Evolutionary conservation across 192 early-diverging fungal genomes (phyloP).

Genomic region (Diversispora eburnea): DNA sequence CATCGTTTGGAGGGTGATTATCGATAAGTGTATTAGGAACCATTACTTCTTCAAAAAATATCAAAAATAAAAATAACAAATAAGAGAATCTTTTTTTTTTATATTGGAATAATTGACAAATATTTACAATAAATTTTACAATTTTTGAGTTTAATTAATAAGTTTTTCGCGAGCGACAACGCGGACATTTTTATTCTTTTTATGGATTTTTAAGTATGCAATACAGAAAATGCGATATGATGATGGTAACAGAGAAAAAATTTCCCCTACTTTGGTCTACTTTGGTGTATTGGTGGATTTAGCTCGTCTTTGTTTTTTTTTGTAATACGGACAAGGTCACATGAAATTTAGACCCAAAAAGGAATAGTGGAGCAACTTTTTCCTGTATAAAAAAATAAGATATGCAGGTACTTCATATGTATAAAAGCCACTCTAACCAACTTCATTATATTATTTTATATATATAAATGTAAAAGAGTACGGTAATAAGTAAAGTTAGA

Average conservation of each 20-base stretch:
- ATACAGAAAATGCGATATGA: not conserved
- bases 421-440: no score
- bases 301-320: slow-evolving; percentile 10
- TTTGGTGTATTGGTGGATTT: not conserved
- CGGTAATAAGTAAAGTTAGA: no score
- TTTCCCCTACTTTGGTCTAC: slow-evolving; percentile 10
- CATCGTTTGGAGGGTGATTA: not conserved
- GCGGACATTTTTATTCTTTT: not conserved
- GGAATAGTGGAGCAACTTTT: no score
- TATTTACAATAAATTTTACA: not conserved
- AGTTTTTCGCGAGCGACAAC: slow-evolving; percentile 5
- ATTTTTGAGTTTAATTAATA: not conserved
- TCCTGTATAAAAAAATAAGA: no score
- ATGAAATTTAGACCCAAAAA: not conserved
- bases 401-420: no score
- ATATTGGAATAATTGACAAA: not conserved
- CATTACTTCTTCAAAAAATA: not conserved
- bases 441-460: no score
- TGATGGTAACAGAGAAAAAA: not conserved
- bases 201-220: not conserved
- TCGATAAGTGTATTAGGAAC: slow-evolving; percentile 12
- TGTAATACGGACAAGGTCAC: not conserved
- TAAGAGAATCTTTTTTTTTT: not conserved
- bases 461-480: no score
- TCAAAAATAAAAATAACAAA: not conserved